phyloP scores from a whole-genome alignment of 2,329 filamentous ascomycete species.

The Colletotrichum tropicale region DNA sequence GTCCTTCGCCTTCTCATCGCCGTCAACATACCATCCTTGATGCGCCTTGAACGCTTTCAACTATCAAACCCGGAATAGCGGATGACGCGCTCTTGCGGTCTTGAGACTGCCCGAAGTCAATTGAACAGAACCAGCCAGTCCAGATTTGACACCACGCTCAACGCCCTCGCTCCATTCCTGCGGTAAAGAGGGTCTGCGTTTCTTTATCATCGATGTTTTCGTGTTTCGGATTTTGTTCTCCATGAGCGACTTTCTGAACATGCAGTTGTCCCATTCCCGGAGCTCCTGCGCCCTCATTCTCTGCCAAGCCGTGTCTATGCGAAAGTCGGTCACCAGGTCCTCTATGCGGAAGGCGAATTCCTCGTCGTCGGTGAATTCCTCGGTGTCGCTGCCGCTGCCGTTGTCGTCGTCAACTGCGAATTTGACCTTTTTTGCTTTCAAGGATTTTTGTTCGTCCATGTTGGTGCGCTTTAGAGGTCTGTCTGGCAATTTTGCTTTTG shows the following conservation, averaged over 20 bases:
- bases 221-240: background rate
- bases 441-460: background rate
- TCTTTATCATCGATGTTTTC: background rate
- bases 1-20: background rate
- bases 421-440: background rate
- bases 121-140: background rate
- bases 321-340: background rate
- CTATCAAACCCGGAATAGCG: background rate
- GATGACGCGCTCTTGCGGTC: background rate
- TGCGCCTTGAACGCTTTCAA: background rate
- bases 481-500: background rate
- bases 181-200: background rate
- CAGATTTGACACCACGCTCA: background rate
- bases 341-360: background rate
- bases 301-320: background rate
- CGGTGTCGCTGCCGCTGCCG: background rate
- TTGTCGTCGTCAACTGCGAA: background rate
- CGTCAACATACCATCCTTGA: accelerated
- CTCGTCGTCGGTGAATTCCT: background rate
- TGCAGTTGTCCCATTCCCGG: background rate
- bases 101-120: background rate
- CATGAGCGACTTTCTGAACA: background rate
- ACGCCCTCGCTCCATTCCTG: background rate
- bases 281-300: background rate
- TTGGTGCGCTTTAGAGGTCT: background rate